Evolutionary conservation across 345 rosid genomes (phyloP), one percentile per base, ranked within the genome.

Genomic region (Sapria himalayana): DNA sequence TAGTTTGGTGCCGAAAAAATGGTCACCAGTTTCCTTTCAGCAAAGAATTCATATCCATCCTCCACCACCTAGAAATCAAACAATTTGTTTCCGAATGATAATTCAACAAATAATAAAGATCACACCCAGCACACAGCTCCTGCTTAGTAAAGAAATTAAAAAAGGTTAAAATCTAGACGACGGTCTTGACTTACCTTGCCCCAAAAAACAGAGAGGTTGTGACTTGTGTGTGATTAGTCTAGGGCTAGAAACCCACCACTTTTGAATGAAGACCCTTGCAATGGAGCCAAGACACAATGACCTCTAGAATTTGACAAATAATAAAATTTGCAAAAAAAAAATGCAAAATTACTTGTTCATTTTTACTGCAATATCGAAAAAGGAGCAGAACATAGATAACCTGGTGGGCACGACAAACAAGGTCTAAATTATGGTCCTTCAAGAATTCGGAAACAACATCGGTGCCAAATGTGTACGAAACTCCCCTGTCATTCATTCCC

Each of bases 11-110:
- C 97, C 22, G 94, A 81, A 56, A 86, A 81, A 52, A 81, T 76
- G 7, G 94, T 86, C 36, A 86, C 97, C 21, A 81, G 94, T 40
- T 78, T 89, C 49, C 92, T 71, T 15, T 78, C 78, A 9, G 94
- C 97, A 63, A 86, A 86, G 71, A 86, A 86, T 59, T 86, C 97
- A 51, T 86, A 86, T 9, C 95, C 95, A 65, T 84, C 95, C 60
- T 84, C 95, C 64, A 86, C 97, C 15, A 86, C 97, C 97, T 86
- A 49, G 20, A 51, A 43, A 41, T 22, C 1, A 24, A 37, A 13
- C 4, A 43, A 7, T 14, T 17, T 15, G 48, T 10, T 4, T 48
- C 48, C 36, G 16, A 24, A 33, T 37, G 15, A 44, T 21, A 22
- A 21, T 15, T 45, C 11, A 22, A 29, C 9, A 51, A 36, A 12